These are phyloP conservation scores for Apophysomyces variabilis DNA, from an alignment of 371 early-diverging fungal genomes.

Conservation along the genomic window DNA sequence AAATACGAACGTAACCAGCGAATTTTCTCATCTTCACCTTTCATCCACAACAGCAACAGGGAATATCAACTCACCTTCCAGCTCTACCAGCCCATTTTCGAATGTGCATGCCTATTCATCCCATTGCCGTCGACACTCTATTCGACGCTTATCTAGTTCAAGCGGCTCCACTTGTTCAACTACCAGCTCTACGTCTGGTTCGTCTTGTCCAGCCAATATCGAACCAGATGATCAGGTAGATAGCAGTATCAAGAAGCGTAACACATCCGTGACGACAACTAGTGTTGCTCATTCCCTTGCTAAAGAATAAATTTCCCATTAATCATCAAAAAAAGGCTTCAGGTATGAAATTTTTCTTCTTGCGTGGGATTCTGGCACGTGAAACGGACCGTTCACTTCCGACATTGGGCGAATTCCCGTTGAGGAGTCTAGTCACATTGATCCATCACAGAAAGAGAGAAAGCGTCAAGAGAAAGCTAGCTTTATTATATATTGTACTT, in stretches of 20 bases:
- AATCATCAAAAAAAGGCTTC: neutral
- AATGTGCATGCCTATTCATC: slow-evolving; percentile 17
- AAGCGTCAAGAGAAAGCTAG: too few species aligned
- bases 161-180: slow-evolving; percentile 26
- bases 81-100: neutral
- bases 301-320: slow-evolving; percentile 7
- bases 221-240: slow-evolving; percentile 18
- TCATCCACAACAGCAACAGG: neutral
- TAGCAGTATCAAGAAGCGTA: slow-evolving; percentile 21
- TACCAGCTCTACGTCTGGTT: slow-evolving; percentile 18
- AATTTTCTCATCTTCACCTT: slow-evolving; percentile 24
- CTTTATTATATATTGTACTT: too few species aligned
- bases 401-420: neutral
- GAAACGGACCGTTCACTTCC: slow-evolving; percentile 10
- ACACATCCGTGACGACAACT: slow-evolving; percentile 9
- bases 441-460: too few species aligned
- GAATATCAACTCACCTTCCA: neutral
- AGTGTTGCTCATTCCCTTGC: slow-evolving; percentile 2
- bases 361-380: slow-evolving; percentile 8
- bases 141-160: slow-evolving; percentile 47
- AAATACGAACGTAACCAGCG: slow-evolving; percentile 18
- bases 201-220: slow-evolving; percentile 7
- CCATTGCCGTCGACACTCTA: slow-evolving; percentile 13
- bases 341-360: neutral
- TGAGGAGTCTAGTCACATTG: too few species aligned